Conservation (phyloP, 805 yeast genomes). For the Monosporozyma aquatica region DNA sequence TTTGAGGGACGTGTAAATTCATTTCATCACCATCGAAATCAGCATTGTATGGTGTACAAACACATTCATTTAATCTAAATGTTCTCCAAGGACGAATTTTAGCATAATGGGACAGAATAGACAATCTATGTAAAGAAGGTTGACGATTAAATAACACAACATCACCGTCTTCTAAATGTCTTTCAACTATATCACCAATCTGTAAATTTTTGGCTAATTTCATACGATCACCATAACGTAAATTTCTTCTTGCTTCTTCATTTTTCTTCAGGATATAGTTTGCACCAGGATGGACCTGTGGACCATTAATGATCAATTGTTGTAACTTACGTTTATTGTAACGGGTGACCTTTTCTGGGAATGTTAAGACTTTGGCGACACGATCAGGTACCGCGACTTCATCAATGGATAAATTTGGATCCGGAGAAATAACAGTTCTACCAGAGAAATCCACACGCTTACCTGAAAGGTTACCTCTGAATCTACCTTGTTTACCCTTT, state of each 20-base stretch:
- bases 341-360: constrained; percentile 88
- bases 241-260: constrained; percentile 78
- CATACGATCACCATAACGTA: constrained; percentile 78
- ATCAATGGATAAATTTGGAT: constrained; percentile 88
- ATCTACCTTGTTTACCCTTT: constrained; percentile 98
- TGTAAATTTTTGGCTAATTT: constrained; percentile 67
- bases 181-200: constrained; percentile 88
- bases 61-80: constrained; percentile 94
- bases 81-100: constrained; percentile 98
- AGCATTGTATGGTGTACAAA: constrained; percentile 97
- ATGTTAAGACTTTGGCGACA: constrained; percentile 90
- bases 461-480: constrained; percentile 95
- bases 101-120: constrained; percentile 91
- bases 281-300: constrained; percentile 91
- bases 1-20: constrained; percentile 98
- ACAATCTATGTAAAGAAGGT: constrained; percentile 91
- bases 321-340: constrained; percentile 77
- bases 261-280: constrained; percentile 77
- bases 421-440: constrained; percentile 97
- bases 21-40: constrained; percentile 99
- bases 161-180: constrained; percentile 97
- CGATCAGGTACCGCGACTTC: constrained; percentile 98
- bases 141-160: constrained; percentile 93
- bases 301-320: constrained; percentile 69
- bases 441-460: constrained; percentile 98